These are phyloP conservation scores for Saccharum hybrid DNA, from an alignment of 202 grass and related monocot species.

Conservation along the genomic window DNA sequence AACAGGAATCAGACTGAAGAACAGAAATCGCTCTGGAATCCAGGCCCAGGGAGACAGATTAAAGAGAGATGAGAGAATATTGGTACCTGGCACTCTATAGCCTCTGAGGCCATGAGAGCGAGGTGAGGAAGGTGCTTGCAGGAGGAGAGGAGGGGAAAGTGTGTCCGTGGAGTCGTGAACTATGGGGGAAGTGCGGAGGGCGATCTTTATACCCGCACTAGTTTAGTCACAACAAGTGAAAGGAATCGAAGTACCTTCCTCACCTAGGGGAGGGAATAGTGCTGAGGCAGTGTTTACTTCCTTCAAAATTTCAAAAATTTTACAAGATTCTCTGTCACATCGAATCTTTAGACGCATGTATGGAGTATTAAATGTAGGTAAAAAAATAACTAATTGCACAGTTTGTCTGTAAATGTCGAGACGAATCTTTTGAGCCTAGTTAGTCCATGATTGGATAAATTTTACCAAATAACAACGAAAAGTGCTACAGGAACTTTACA, in stretches of 20 bases:
- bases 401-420: no score
- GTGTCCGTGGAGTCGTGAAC: conserved; percentile 31
- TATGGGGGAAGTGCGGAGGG: conserved; percentile 46
- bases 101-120: conserved; percentile 57
- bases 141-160: conserved; percentile 44
- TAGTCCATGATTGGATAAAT: no score
- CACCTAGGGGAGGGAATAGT: background rate
- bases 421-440: no score
- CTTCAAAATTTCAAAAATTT: no score
- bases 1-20: background rate
- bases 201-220: conserved; percentile 39
- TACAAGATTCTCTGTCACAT: no score
- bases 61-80: background rate
- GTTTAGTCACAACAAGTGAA: conserved; percentile 35
- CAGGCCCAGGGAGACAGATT: no score
- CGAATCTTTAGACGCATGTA: no score
- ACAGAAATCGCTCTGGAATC: background rate
- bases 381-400: no score
- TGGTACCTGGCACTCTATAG: conserved; percentile 62
- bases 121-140: conserved; percentile 1
- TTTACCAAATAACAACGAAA: no score
- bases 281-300: no score
- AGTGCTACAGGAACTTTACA: no score
- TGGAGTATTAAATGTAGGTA: no score
- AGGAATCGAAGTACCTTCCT: conserved; percentile 25